Evolutionary conservation across 176 grass and related monocot genomes (phyloP).

Genomic region (Oryza nivara): DNA sequence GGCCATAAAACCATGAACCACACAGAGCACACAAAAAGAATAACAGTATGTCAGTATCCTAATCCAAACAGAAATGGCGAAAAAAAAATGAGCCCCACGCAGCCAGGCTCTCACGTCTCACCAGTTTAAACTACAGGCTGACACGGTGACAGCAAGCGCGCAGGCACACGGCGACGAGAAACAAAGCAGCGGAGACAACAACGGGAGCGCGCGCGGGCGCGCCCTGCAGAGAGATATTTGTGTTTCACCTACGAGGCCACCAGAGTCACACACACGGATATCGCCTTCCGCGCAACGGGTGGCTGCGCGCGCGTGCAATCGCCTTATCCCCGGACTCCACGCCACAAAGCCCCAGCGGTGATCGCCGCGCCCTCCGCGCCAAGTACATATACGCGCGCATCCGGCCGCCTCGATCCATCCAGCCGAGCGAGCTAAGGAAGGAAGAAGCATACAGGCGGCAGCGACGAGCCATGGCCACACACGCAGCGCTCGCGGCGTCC

Average conservation of each 20-base stretch:
- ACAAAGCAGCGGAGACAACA: too few relatives aligned
- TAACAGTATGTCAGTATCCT: background rate
- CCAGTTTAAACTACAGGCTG: background rate
- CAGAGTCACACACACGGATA: slow-evolving; percentile 36
- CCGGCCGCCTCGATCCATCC: background rate
- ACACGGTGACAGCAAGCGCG: background rate
- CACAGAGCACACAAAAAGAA: background rate
- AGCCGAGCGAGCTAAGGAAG: slow-evolving; percentile 5
- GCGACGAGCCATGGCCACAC: slow-evolving; percentile 67
- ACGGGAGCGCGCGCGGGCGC: too few relatives aligned
- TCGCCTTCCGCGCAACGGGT: slow-evolving; percentile 40
- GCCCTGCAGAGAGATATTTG: background rate
- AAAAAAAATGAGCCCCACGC: background rate
- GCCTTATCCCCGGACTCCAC: slow-evolving; percentile 56
- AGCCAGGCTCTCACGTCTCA: background rate
- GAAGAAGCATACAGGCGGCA: too few relatives aligned
- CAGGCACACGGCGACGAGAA: background rate
- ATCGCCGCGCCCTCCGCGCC: slow-evolving; percentile 16
- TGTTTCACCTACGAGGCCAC: background rate
- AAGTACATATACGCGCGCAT: too few relatives aligned
- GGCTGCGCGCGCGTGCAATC: slow-evolving; percentile 55
- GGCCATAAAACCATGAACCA: background rate
- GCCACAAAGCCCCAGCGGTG: slow-evolving; percentile 60
- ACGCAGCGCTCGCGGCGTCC: slow-evolving; percentile 86
- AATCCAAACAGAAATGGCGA: background rate